phyloP scores from a whole-genome alignment of 805 yeast species.

The Ogataea thermomethanolica region DNA sequence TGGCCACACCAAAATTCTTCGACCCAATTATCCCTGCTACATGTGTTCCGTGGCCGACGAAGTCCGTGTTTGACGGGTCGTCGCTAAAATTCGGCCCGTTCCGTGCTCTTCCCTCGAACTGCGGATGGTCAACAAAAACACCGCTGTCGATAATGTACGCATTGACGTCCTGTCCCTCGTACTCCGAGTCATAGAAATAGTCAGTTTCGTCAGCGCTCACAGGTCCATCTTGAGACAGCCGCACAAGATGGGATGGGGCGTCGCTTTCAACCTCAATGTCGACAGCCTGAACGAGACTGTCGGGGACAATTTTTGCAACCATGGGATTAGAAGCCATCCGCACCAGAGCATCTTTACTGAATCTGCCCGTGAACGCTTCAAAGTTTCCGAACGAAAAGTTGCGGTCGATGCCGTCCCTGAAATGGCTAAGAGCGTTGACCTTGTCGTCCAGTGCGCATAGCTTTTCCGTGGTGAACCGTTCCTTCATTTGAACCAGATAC shows the following conservation, averaged over 20 bases:
- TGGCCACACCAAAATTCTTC: slow-evolving; percentile 76
- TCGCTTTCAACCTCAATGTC: slow-evolving; percentile 40
- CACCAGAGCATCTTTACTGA: slow-evolving; percentile 45
- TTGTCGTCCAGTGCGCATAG: slow-evolving; percentile 44
- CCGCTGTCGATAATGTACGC: slow-evolving; percentile 89
- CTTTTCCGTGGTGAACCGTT: slow-evolving; percentile 45
- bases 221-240: slow-evolving; percentile 50
- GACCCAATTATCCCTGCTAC: slow-evolving; percentile 90
- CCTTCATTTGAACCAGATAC: slow-evolving; percentile 52
- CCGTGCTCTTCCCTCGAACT: slow-evolving; percentile 58
- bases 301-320: slow-evolving; percentile 68
- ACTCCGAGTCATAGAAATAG: slow-evolving; percentile 46
- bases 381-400: slow-evolving; percentile 66
- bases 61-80: slow-evolving; percentile 58
- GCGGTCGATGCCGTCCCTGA: slow-evolving; percentile 45
- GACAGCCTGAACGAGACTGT: slow-evolving; percentile 55
- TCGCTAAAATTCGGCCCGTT: slow-evolving; percentile 60
- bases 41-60: slow-evolving; percentile 89
- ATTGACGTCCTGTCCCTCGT: slow-evolving; percentile 56
- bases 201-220: slow-evolving; percentile 30
- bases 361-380: slow-evolving; percentile 65
- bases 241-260: slow-evolving; percentile 53
- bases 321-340: slow-evolving; percentile 54
- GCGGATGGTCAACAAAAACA: slow-evolving; percentile 56
- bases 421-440: slow-evolving; percentile 36